A percentile compares a stretch with the other conserved stretches of the same genome.
These are phyloP conservation scores for Tulasnella calospora DNA, from an alignment of 768 basidiomycete genomes.

Conservation along the genomic window DNA sequence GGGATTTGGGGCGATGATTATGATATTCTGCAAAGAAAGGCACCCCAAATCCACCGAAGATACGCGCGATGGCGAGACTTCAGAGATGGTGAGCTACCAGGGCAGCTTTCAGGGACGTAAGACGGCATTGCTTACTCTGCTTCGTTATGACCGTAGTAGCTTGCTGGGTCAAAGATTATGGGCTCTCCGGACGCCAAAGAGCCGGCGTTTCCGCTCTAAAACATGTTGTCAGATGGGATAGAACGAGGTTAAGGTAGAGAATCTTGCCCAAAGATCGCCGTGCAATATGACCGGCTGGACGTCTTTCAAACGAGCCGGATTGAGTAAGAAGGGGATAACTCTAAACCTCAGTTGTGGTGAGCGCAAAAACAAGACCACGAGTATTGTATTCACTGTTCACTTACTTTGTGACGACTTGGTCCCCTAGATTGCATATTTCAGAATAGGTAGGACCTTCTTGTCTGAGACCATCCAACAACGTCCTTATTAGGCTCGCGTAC, in stretches of 20 bases:
- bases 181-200: conserved; percentile 55
- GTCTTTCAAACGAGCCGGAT: conserved; percentile 41
- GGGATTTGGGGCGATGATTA: conserved; percentile 53
- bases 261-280: conserved; percentile 72
- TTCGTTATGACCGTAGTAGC: conserved; percentile 72
- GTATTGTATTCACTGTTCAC: conserved; percentile 28
- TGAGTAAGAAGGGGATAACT: conserved; percentile 67
- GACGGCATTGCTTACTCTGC: conserved; percentile 56
- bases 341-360: conserved; percentile 38
- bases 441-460: conserved; percentile 40
- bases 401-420: conserved; percentile 48
- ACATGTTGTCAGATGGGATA: not conserved
- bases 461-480: conserved; percentile 48
- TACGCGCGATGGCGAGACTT: conserved; percentile 71
- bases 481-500: conserved; percentile 56
- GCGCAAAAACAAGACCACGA: not conserved
- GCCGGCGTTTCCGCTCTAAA: conserved; percentile 69
- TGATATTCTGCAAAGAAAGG: conserved; percentile 66
- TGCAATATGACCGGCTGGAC: conserved; percentile 67
- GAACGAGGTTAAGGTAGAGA: not conserved
- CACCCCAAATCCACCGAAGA: conserved; percentile 69
- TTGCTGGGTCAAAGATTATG: conserved; percentile 72
- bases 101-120: not conserved
- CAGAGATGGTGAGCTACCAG: not conserved
- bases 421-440: conserved; percentile 50